Evolutionary conservation across 495 filamentous ascomycete genomes (phyloP).

Genomic region (Penicillium tannophilum): DNA sequence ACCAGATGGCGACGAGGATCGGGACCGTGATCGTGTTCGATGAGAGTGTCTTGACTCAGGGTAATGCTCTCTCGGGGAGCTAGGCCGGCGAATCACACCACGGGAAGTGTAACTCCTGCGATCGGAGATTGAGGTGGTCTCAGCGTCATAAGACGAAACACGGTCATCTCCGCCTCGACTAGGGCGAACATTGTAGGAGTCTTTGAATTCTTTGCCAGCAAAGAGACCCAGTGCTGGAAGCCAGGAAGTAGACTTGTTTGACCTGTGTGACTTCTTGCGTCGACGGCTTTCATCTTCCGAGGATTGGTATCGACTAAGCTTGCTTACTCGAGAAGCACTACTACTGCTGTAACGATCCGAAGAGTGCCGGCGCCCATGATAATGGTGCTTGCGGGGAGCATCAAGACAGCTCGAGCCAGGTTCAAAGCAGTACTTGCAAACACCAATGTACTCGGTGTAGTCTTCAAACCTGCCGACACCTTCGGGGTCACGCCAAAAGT

Average conservation of each 20-base stretch:
- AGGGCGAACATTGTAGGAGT: slow-evolving; percentile 59
- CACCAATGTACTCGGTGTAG: slow-evolving; percentile 71
- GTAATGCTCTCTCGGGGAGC: slow-evolving; percentile 36
- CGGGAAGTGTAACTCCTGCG: slow-evolving; percentile 49
- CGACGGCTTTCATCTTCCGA: slow-evolving; percentile 56
- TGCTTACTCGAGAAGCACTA: slow-evolving; percentile 50
- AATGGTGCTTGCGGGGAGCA: slow-evolving; percentile 67
- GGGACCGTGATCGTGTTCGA: slow-evolving; percentile 47
- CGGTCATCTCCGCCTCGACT: slow-evolving; percentile 41
- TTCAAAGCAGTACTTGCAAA: slow-evolving; percentile 70
- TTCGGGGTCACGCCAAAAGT: slow-evolving; percentile 69
- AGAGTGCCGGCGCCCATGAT: slow-evolving; percentile 44
- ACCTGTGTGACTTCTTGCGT: slow-evolving; percentile 36
- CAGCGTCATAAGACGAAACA: slow-evolving; percentile 37
- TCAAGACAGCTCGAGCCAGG: slow-evolving; percentile 59
- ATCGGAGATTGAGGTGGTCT: slow-evolving; percentile 39
- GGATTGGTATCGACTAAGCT: slow-evolving; percentile 58
- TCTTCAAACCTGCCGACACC: slow-evolving; percentile 71
- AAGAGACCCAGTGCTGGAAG: slow-evolving; percentile 56
- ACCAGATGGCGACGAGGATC: slow-evolving; percentile 43
- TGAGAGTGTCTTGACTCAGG: slow-evolving; percentile 27
- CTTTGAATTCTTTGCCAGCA: slow-evolving; percentile 56
- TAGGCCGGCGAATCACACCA: slow-evolving; percentile 40
- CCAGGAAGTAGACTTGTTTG: slow-evolving; percentile 47
- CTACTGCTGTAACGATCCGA: slow-evolving; percentile 49